These are phyloP conservation scores for Crithidia expoeki DNA, from an alignment of 208 protist species.

Conservation along the genomic window DNA sequence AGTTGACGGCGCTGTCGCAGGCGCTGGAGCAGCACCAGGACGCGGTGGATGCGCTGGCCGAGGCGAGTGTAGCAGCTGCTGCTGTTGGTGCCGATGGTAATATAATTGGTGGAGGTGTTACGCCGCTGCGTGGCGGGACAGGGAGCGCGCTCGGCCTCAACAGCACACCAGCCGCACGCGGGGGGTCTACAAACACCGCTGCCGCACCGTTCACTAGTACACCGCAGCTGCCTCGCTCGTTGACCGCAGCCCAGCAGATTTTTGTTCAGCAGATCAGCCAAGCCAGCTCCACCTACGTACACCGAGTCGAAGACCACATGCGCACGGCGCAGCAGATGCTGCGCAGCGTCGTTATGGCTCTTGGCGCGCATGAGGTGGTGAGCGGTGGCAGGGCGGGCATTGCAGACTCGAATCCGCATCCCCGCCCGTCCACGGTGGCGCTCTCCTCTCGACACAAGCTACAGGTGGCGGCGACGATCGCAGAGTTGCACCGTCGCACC, in stretches of 20 bases:
- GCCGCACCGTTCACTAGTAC: not conserved
- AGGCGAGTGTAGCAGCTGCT: constrained; percentile 4
- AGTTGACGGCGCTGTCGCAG: constrained; percentile 36
- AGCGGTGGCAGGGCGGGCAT: not conserved
- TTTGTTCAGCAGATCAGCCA: constrained; percentile 46
- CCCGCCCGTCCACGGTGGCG: constrained; percentile 17
- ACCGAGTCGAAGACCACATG: constrained; percentile 56
- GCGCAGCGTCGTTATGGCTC: constrained; percentile 30
- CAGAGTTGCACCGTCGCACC: constrained; percentile 63
- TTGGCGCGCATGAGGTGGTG: constrained; percentile 26
- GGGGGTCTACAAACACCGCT: not conserved
- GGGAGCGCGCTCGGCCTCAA: constrained; percentile 22
- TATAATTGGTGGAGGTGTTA: constrained; percentile 16
- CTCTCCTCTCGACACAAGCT: constrained; percentile 35
- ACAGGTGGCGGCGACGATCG: constrained; percentile 42
- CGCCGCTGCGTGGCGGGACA: constrained; percentile 19
- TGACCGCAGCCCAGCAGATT: constrained; percentile 26
- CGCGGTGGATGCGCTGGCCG: constrained; percentile 26
- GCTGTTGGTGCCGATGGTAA: not conserved
- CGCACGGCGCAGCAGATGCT: constrained; percentile 45
- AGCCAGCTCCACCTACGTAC: constrained; percentile 43
- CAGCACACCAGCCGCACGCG: constrained; percentile 21
- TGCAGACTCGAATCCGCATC: not conserved
- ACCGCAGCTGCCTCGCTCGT: not conserved
- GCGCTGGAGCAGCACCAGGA: constrained; percentile 36